Evolutionary conservation across 371 early-diverging fungal genomes (phyloP).

Genomic region (Capillidium rhysosporum): DNA sequence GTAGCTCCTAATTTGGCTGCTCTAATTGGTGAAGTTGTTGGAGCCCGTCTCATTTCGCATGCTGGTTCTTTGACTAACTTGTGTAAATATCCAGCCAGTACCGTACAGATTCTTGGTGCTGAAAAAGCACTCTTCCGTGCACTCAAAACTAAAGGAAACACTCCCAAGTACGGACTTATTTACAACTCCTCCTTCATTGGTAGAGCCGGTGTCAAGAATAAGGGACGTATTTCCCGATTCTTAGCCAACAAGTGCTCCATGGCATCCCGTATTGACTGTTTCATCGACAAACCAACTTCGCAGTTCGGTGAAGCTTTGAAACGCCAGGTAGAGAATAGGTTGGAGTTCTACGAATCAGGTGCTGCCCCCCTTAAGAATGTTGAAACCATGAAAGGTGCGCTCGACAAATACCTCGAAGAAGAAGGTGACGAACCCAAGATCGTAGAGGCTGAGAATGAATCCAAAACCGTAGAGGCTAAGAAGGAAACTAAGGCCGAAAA

Average conservation of each 20-base stretch:
- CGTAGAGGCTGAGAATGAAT: constrained; percentile 16
- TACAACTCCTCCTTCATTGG: constrained; percentile 93
- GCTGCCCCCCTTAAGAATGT: constrained; percentile 75
- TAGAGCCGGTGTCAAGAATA: constrained; percentile 87
- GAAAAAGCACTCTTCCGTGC: constrained; percentile 96
- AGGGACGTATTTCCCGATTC: constrained; percentile 94
- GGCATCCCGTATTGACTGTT: constrained; percentile 97
- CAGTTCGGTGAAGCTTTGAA: constrained; percentile 89
- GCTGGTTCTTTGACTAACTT: constrained; percentile 83
- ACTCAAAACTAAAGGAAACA: constrained; percentile 92
- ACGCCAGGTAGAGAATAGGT: constrained; percentile 92
- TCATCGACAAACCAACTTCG: constrained; percentile 64
- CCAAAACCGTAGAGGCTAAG: constrained; percentile 39
- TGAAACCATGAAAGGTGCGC: constrained; percentile 91
- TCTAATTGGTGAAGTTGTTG: constrained; percentile 80
- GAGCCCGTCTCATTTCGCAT: constrained; percentile 78
- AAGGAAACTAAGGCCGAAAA: constrained; percentile 11
- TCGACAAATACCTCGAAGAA: not conserved
- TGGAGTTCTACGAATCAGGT: constrained; percentile 82
- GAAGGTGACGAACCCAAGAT: constrained; percentile 8
- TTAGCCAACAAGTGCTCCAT: constrained; percentile 97
- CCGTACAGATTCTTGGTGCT: constrained; percentile 93
- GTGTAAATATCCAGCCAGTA: constrained; percentile 83
- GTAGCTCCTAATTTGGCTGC: constrained; percentile 88
- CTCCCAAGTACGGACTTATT: constrained; percentile 98